phyloP scores from a whole-genome alignment of 495 filamentous ascomycete genomes.

The Xylaria nigripes region DNA sequence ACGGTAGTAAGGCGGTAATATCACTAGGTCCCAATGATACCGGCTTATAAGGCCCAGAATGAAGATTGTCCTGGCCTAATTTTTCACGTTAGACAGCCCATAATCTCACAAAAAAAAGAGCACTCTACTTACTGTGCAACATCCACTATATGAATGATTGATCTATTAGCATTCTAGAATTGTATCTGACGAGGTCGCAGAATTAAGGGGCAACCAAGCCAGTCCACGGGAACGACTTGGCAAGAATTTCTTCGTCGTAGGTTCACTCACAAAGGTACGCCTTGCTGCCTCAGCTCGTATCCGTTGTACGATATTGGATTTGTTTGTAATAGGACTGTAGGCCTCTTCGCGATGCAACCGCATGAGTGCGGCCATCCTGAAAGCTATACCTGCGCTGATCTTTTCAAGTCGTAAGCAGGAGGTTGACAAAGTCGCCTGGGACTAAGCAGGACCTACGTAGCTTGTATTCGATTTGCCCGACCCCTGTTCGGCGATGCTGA shows the following conservation, averaged over 20 bases:
- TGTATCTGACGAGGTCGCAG: not conserved
- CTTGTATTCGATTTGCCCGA: constrained; percentile 40
- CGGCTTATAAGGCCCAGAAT: constrained; percentile 40
- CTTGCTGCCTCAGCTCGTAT: constrained; percentile 38
- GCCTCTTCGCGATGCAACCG: constrained; percentile 46
- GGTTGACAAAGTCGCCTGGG: not conserved
- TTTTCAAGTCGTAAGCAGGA: constrained; percentile 22
- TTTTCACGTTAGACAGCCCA: constrained; percentile 4
- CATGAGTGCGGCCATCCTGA: constrained; percentile 44
- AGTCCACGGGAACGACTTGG: not conserved
- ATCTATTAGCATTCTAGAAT: constrained; percentile 1
- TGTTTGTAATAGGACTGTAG: constrained; percentile 30
- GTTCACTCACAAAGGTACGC: constrained; percentile 35
- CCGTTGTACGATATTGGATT: constrained; percentile 29
- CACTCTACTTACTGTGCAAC: constrained; percentile 32
- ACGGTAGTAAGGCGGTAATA: constrained; percentile 42
- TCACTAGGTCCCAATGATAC: constrained; percentile 39
- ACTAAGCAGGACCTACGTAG: constrained; percentile 27
- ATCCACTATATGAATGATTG: constrained; percentile 33
- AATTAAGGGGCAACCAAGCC: not conserved
- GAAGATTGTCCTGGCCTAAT: constrained; percentile 41
- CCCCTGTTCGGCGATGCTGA: constrained; percentile 46
- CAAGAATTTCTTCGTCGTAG: not conserved
- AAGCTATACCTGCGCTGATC: constrained; percentile 45
- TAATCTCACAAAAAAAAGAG: not conserved